phyloP scores from a whole-genome alignment of 2,329 filamentous ascomycete genomes.

The Pestalotiopsis sp. region DNA sequence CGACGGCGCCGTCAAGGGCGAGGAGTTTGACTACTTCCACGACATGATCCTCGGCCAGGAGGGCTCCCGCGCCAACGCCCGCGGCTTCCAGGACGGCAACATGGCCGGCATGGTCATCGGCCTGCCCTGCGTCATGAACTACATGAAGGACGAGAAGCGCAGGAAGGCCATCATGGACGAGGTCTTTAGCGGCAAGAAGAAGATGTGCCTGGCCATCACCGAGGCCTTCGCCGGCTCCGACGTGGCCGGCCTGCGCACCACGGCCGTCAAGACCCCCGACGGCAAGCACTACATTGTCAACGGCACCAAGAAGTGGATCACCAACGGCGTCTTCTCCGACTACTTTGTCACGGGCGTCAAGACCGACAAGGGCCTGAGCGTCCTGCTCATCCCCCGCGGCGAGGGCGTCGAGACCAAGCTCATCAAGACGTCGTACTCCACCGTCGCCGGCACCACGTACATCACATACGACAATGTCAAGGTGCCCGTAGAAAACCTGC shows the following conservation, averaged over 20 bases:
- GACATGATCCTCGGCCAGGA: conserved; percentile 79
- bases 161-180: conserved; percentile 71
- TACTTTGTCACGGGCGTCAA: conserved; percentile 83
- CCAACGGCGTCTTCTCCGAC: conserved; percentile 77
- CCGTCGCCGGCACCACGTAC: conserved; percentile 76
- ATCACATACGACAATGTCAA: conserved; percentile 87
- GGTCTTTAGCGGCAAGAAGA: conserved; percentile 79
- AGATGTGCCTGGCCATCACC: conserved; percentile 85
- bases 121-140: conserved; percentile 79
- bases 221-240: conserved; percentile 87
- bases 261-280: conserved; percentile 74
- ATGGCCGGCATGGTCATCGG: conserved; percentile 86
- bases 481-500: conserved; percentile 76
- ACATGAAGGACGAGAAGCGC: conserved; percentile 68
- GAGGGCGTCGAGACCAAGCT: conserved; percentile 76
- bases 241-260: conserved; percentile 79
- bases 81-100: conserved; percentile 86
- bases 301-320: conserved; percentile 85
- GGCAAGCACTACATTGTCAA: conserved; percentile 74
- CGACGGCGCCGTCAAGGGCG: conserved; percentile 70
- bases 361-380: conserved; percentile 78
- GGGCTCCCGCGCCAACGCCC: conserved; percentile 67
- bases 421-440: conserved; percentile 83
- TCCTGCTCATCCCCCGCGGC: conserved; percentile 73
- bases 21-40: conserved; percentile 88